A percentile compares a stretch with the other conserved stretches of the same genome.
These are phyloP conservation scores for Rhodamnia argentea DNA, from an alignment of 345 rosid genomes.

Conservation along the genomic window DNA sequence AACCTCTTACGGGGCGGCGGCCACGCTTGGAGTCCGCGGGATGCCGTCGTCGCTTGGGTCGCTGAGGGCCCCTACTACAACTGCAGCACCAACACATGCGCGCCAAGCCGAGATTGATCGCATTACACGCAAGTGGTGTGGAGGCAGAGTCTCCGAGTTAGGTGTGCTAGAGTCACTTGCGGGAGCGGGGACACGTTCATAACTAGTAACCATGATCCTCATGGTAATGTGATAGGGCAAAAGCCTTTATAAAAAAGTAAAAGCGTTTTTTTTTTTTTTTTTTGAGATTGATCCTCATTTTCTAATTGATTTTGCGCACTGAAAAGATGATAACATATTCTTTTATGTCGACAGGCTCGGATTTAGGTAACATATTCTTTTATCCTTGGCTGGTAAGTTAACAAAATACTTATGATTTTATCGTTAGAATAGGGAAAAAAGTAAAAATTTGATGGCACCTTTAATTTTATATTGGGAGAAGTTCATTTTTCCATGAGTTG, in stretches of 20 bases:
- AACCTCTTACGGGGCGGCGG: constrained; percentile 64
- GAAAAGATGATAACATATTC: no score
- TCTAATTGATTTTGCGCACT: no score
- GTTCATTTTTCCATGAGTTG: background rate
- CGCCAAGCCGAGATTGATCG: constrained; percentile 22
- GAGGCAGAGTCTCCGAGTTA: constrained; percentile 44
- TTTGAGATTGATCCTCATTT: background rate
- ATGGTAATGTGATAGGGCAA: constrained; percentile 49
- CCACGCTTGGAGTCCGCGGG: constrained; percentile 28
- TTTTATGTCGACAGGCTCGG: no score
- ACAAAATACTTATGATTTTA: background rate
- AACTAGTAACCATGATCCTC: constrained; percentile 54
- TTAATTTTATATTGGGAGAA: background rate
- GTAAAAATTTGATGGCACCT: background rate
- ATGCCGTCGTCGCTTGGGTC: constrained; percentile 48
- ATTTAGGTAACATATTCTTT: no score
- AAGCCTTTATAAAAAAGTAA: constrained; percentile 33
- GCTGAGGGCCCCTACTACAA: constrained; percentile 37
- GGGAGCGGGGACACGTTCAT: constrained; percentile 40
- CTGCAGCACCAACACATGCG: constrained; percentile 30
- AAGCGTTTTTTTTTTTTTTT: background rate
- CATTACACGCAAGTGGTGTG: constrained; percentile 66
- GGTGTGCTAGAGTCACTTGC: constrained; percentile 41
- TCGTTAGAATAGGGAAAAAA: background rate
- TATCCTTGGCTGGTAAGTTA: background rate